Percentiles rank a stretch among this genome's conserved stretches.
These are phyloP conservation scores for Aspergillus heteromorphus DNA, from an alignment of 495 filamentous ascomycete species.

Conservation along the genomic window DNA sequence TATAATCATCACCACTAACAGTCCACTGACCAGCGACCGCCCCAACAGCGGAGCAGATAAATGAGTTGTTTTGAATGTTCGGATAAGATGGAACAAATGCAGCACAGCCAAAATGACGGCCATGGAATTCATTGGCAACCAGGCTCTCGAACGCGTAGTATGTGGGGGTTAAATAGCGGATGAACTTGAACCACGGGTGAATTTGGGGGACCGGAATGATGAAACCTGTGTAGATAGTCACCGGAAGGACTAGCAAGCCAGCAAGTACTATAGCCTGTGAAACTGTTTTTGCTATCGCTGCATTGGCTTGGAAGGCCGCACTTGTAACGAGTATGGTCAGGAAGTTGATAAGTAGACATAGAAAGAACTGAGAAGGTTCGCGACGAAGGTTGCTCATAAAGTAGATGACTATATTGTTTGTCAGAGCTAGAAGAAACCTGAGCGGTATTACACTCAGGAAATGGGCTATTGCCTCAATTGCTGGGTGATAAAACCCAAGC, in stretches of 20 bases:
- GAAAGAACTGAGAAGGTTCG: constrained; percentile 66
- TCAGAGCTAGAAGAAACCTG: constrained; percentile 36
- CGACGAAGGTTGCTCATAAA: constrained; percentile 45
- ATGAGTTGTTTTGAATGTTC: not conserved
- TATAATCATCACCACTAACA: constrained; percentile 43
- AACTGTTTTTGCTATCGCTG: constrained; percentile 64
- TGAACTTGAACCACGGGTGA: constrained; percentile 34
- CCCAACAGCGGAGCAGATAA: constrained; percentile 45
- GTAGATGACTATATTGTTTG: constrained; percentile 49
- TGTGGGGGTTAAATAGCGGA: constrained; percentile 67
- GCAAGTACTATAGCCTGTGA: constrained; percentile 39
- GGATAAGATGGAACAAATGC: constrained; percentile 47
- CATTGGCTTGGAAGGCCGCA: constrained; percentile 73
- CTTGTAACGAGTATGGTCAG: constrained; percentile 58
- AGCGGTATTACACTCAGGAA: constrained; percentile 51
- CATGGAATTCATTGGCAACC: constrained; percentile 51
- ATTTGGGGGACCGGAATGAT: constrained; percentile 26
- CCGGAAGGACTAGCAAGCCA: constrained; percentile 26
- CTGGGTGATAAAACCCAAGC: constrained; percentile 56
- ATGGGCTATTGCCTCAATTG: constrained; percentile 48
- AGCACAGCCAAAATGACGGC: constrained; percentile 46
- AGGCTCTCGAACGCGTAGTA: constrained; percentile 31
- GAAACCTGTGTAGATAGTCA: constrained; percentile 33
- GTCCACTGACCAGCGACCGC: constrained; percentile 34
- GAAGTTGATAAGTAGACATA: constrained; percentile 66